These are phyloP conservation scores for Leishmania gerbilli DNA, from an alignment of 208 protist species.

Conservation along the genomic window DNA sequence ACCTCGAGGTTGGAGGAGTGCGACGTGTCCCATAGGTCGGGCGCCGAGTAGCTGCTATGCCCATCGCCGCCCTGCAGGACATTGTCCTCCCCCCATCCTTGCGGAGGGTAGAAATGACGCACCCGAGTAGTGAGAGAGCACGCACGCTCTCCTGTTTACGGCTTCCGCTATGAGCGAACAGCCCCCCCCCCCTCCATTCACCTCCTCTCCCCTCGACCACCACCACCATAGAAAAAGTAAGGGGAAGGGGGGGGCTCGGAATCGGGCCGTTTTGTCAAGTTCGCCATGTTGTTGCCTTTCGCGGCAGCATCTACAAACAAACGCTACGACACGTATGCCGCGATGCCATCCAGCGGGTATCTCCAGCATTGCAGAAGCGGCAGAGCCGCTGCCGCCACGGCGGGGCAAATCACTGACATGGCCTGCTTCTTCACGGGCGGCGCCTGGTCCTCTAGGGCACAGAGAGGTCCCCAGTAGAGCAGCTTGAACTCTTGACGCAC, in stretches of 20 bases:
- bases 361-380: background rate
- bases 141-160: background rate
- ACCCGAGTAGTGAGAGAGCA: background rate
- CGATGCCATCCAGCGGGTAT: background rate
- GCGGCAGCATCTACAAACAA: background rate
- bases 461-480: conserved; percentile 34
- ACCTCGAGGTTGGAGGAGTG: background rate
- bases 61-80: background rate
- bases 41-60: background rate
- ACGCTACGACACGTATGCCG: background rate
- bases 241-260: no score
- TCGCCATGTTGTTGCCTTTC: background rate
- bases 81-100: background rate
- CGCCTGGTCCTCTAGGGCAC: conserved; percentile 21
- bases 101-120: background rate
- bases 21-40: background rate
- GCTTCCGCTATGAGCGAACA: background rate
- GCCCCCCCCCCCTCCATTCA: no score
- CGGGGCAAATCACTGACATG: conserved; percentile 35
- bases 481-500: conserved; percentile 21
- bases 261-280: background rate
- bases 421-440: conserved; percentile 32
- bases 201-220: no score
- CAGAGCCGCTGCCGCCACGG: conserved; percentile 18
- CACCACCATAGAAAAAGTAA: background rate